Evolutionary conservation across 805 yeast genomes (phyloP).

Genomic region (Candida krabiensis): DNA sequence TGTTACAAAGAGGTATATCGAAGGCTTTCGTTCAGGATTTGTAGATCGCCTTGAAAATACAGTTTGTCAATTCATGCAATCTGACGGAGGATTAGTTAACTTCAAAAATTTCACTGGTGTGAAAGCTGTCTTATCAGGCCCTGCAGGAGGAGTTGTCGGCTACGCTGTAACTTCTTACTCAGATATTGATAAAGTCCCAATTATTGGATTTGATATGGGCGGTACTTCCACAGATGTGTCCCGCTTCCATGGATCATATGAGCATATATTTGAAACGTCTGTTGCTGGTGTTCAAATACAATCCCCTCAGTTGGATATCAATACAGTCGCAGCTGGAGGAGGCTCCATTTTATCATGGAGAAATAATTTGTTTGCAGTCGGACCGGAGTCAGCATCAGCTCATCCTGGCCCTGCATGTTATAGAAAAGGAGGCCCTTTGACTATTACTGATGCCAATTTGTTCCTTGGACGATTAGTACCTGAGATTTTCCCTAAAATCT

Average conservation of each 20-base stretch:
- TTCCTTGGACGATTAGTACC: conserved; percentile 41
- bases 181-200: conserved; percentile 35
- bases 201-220: conserved; percentile 37
- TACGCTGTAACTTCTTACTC: conserved; percentile 50
- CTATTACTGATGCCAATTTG: conserved; percentile 46
- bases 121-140: conserved; percentile 54
- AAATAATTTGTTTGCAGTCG: conserved; percentile 40
- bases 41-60: conserved; percentile 37
- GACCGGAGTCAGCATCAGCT: conserved; percentile 46
- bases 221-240: too few species aligned
- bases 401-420: conserved; percentile 50
- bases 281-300: conserved; percentile 39
- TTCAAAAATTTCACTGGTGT: conserved; percentile 52
- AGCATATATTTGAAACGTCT: too few species aligned
- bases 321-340: too few species aligned
- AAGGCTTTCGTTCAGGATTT: conserved; percentile 36
- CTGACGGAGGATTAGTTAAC: conserved; percentile 55
- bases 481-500: conserved; percentile 42
- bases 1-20: conserved; percentile 37
- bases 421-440: conserved; percentile 46
- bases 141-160: conserved; percentile 61
- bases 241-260: too few species aligned
- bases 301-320: conserved; percentile 37
- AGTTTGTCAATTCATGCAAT: conserved; percentile 60
- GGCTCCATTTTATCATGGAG: conserved; percentile 32